A percentile compares a stretch with the other conserved stretches of the same genome.
phyloP scores from a whole-genome alignment of 345 rosid genomes.

The Gossypium herbaceum region DNA sequence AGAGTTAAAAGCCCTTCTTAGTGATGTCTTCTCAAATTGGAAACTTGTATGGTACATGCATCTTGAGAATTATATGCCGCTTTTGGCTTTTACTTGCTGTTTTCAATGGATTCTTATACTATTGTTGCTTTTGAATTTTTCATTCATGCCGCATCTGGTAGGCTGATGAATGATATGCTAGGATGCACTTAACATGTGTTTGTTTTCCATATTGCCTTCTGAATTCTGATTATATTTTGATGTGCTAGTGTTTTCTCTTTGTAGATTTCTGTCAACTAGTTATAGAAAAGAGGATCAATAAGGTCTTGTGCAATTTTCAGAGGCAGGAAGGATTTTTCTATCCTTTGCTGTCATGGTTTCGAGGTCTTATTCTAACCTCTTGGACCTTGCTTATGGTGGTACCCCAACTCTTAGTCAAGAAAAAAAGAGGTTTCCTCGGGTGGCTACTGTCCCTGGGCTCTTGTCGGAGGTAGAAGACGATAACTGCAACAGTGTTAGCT shows the following conservation, averaged over 20 bases:
- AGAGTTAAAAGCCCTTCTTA: background rate
- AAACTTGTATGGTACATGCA: conserved; percentile 2
- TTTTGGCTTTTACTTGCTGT: background rate
- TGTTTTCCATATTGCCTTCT: background rate
- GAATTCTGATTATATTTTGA: conserved; percentile 8
- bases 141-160: background rate
- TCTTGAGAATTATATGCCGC: background rate
- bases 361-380: conserved; percentile 88
- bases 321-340: conserved; percentile 12
- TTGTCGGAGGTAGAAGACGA: conserved; percentile 82
- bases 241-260: conserved; percentile 4
- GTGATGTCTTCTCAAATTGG: conserved; percentile 9
- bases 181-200: background rate
- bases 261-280: conserved; percentile 17
- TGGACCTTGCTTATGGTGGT: conserved; percentile 80
- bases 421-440: conserved; percentile 76
- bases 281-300: conserved; percentile 3
- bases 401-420: conserved; percentile 53
- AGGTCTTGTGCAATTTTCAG: conserved; percentile 9
- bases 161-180: background rate
- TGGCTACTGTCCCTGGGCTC: conserved; percentile 83
- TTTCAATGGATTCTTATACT: conserved; percentile 4
- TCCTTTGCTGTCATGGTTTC: conserved; percentile 51
- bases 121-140: background rate
- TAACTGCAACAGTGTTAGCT: conserved; percentile 58